phyloP scores from a whole-genome alignment of 805 yeast species.

The Cyberlindnera suaveolens region DNA sequence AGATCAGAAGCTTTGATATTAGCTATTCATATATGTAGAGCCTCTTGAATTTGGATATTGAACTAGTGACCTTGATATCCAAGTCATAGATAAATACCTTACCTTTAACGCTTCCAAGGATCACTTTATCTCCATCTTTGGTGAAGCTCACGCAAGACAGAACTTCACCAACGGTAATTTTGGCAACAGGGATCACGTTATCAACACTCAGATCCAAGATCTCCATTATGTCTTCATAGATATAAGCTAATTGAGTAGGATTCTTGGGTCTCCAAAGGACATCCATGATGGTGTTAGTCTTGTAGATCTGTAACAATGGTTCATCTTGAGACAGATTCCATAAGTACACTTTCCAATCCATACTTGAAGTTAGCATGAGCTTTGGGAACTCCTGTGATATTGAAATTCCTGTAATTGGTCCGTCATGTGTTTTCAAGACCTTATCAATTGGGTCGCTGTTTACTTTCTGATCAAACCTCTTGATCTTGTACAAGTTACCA shows the following conservation, averaged over 20 bases:
- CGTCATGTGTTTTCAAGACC: constrained; percentile 21
- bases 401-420: constrained; percentile 21
- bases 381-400: constrained; percentile 13
- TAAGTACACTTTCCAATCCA: constrained; percentile 27
- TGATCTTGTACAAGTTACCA: constrained; percentile 27
- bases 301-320: constrained; percentile 20
- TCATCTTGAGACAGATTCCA: constrained; percentile 20
- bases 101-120: constrained; percentile 14
- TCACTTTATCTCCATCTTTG: constrained; percentile 12
- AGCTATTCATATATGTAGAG: constrained; percentile 3
- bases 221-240: constrained; percentile 24
- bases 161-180: constrained; percentile 5
- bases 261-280: constrained; percentile 22
- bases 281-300: constrained; percentile 23
- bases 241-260: constrained; percentile 25
- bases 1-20: background rate
- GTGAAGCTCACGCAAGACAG: constrained; percentile 15
- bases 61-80: constrained; percentile 10
- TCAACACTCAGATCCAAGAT: constrained; percentile 27
- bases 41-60: constrained; percentile 16
- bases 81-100: constrained; percentile 13
- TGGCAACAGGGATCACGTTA: constrained; percentile 19
- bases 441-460: constrained; percentile 12
- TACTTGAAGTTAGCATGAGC: constrained; percentile 23
- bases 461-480: constrained; percentile 19